Evolutionary conservation across 345 rosid species (phyloP).

Genomic region (Hibiscus trionum): DNA sequence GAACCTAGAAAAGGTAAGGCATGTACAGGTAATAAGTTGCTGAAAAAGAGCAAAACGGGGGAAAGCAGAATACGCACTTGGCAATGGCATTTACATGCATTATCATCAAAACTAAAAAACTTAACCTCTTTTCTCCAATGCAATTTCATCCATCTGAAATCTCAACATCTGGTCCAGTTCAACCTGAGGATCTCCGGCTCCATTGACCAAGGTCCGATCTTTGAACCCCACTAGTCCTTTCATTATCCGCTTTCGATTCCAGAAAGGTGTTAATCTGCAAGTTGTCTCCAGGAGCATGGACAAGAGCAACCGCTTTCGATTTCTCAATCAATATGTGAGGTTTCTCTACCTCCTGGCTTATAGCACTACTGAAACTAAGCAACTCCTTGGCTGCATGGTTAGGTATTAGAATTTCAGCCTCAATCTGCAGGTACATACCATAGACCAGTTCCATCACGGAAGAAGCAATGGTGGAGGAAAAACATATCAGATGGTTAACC

Average conservation of each 20-base stretch:
- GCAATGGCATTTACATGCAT: constrained; percentile 5
- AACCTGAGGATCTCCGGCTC: constrained; percentile 1
- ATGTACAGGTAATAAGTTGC: not conserved
- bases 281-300: not conserved
- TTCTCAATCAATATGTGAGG: constrained; percentile 7
- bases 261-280: not conserved
- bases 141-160: not conserved
- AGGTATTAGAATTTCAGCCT: constrained; percentile 23
- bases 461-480: not conserved
- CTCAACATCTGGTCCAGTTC: not conserved
- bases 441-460: not conserved
- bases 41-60: not conserved
- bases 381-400: constrained; percentile 39
- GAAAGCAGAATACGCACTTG: constrained; percentile 4
- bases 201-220: not conserved
- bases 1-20: too few relatives aligned
- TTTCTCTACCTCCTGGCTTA: constrained; percentile 24
- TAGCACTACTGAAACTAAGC: constrained; percentile 19
- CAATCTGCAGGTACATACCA: not conserved
- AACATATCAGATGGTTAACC: not conserved
- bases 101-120: not conserved
- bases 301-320: not conserved
- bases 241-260: not conserved
- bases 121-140: not conserved
- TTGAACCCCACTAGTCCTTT: not conserved